Percentiles rank a stretch among this genome's conserved stretches.
Conservation (phyloP, 2,329 filamentous ascomycete species). For the Didymella glomerata region DNA sequence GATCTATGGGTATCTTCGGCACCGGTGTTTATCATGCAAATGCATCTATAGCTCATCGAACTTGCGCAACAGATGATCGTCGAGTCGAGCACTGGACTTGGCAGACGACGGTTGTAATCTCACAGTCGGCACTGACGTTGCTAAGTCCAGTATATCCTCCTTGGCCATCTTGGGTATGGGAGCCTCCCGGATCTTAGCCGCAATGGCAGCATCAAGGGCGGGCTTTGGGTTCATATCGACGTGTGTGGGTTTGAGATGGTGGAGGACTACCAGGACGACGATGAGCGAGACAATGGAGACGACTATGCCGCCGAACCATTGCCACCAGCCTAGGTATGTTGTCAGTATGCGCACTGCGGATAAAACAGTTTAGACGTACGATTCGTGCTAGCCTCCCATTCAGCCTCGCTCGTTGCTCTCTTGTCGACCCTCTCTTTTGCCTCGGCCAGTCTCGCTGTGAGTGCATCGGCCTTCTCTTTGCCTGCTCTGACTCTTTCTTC, state of each 20-base stretch:
- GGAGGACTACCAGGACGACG: slow-evolving; percentile 55
- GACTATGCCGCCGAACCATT: slow-evolving; percentile 69
- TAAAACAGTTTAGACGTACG: slow-evolving; percentile 30
- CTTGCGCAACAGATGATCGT: slow-evolving; percentile 30
- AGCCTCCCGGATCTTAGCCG: slow-evolving; percentile 36
- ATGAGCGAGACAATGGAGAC: slow-evolving; percentile 56
- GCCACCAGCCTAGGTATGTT: slow-evolving; percentile 59
- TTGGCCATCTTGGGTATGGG: slow-evolving; percentile 47
- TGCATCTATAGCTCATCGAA: slow-evolving; percentile 37
- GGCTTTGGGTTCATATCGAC: slow-evolving; percentile 15
- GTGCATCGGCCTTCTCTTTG: slow-evolving; percentile 65
- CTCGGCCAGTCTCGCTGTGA: slow-evolving; percentile 70
- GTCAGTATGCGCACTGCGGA: slow-evolving; percentile 21
- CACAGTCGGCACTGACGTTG: slow-evolving; percentile 13
- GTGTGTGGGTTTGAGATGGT: slow-evolving; percentile 40
- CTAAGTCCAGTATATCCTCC: slow-evolving; percentile 40
- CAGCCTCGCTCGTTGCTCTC: slow-evolving; percentile 72
- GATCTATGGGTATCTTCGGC: slow-evolving; percentile 28
- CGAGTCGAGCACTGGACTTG: slow-evolving; percentile 5
- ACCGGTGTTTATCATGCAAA: slow-evolving; percentile 2
- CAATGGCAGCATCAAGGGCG: slow-evolving; percentile 28
- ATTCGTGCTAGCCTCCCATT: slow-evolving; percentile 71
- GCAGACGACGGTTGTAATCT: slow-evolving; percentile 15
- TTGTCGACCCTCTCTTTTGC: slow-evolving; percentile 71
- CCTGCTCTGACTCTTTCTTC: slow-evolving; percentile 69